phyloP scores from a whole-genome alignment of 2,329 filamentous ascomycete species.

The Nemania sp. region DNA sequence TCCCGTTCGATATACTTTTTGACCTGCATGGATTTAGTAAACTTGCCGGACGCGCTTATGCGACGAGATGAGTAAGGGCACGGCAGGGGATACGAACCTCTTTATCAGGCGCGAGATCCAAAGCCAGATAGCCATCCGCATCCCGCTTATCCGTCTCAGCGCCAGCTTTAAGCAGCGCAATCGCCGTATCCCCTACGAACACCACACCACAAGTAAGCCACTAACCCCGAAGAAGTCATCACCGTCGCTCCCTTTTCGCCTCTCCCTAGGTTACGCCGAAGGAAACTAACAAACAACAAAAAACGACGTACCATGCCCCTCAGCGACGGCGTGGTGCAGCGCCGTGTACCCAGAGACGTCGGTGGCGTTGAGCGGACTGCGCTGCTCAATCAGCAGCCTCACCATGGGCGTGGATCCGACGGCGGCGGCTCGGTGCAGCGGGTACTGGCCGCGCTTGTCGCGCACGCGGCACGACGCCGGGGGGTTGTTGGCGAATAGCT shows the following conservation, averaged over 20 bases:
- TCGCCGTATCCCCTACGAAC: constrained; percentile 79
- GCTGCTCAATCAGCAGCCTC: constrained; percentile 73
- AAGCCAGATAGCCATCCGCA: constrained; percentile 67
- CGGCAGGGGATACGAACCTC: constrained; percentile 60
- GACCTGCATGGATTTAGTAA: constrained; percentile 53
- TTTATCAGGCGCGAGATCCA: constrained; percentile 83
- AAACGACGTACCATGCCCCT: constrained; percentile 64
- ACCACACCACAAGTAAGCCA: constrained; percentile 1
- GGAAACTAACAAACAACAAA: too few species aligned
- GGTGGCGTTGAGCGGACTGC: constrained; percentile 80
- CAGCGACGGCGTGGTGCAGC: constrained; percentile 83
- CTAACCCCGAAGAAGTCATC: too few species aligned
- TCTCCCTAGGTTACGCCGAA: too few species aligned
- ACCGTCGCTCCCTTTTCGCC: too few species aligned
- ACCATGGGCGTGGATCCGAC: constrained; percentile 88
- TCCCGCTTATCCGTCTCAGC: constrained; percentile 82
- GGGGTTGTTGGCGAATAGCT: constrained; percentile 71
- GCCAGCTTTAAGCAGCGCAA: constrained; percentile 80
- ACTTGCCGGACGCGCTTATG: constrained; percentile 6
- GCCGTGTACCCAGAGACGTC: constrained; percentile 85
- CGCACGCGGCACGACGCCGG: constrained; percentile 76
- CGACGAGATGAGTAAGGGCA: constrained; percentile 1
- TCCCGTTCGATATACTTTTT: constrained; percentile 75
- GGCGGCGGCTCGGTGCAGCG: constrained; percentile 89
- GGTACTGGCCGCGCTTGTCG: constrained; percentile 85